These are phyloP conservation scores for Phytophthora europaea DNA, from an alignment of 352 stramenopile species.

Conservation along the genomic window DNA sequence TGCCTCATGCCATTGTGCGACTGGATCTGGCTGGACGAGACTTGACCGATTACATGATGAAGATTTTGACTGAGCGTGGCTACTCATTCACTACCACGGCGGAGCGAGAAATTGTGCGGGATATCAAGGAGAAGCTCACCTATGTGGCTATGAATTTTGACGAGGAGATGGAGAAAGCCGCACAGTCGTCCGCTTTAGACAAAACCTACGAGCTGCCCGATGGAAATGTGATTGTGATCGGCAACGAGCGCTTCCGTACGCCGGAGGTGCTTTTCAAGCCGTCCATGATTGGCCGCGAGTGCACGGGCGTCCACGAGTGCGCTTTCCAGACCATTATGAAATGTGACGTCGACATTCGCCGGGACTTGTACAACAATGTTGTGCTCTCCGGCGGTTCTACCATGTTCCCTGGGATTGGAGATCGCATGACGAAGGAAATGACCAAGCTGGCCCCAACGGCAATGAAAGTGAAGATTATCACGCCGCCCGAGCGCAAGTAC, in stretches of 20 bases:
- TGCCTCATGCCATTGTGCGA: constrained; percentile 96
- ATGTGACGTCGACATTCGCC: constrained; percentile 93
- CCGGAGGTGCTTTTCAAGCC: constrained; percentile 97
- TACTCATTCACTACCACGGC: constrained; percentile 96
- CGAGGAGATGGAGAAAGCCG: constrained; percentile 94
- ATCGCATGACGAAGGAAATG: constrained; percentile 96
- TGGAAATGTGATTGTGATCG: constrained; percentile 98
- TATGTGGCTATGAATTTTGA: constrained; percentile 97
- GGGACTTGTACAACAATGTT: constrained; percentile 97
- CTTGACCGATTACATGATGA: constrained; percentile 98
- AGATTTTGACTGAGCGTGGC: constrained; percentile 95
- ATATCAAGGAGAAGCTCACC: constrained; percentile 99
- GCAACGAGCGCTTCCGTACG: constrained; percentile 96
- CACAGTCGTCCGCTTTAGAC: constrained; percentile 81
- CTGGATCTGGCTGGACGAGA: constrained; percentile 96
- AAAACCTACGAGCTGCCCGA: constrained; percentile 98
- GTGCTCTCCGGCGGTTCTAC: constrained; percentile 97
- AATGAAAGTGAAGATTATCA: constrained; percentile 98
- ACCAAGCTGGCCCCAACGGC: constrained; percentile 88
- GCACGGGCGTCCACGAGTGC: constrained; percentile 84
- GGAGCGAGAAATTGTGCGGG: constrained; percentile 95
- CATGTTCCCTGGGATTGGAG: constrained; percentile 96
- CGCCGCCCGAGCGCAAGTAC: constrained; percentile 95
- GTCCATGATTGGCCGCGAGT: constrained; percentile 93
- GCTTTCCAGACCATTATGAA: constrained; percentile 90